Evolutionary conservation across 2,329 filamentous ascomycete species (phyloP).

Genomic region (Elsinoe ampelina): DNA sequence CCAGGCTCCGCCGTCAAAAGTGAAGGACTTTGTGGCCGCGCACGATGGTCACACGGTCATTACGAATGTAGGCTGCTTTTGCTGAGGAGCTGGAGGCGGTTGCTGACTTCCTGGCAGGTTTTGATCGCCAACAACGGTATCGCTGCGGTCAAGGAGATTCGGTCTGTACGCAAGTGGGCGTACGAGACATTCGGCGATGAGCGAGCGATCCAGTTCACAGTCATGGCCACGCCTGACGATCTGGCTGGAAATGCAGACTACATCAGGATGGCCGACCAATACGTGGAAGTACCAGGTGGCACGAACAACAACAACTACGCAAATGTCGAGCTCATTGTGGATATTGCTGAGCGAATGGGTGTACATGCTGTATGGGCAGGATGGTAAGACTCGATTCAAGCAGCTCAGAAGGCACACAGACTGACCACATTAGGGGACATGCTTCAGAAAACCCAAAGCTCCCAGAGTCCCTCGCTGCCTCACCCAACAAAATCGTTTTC

Average conservation of each 20-base stretch:
- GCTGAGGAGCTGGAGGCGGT: conserved; percentile 19
- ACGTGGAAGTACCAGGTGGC: conserved; percentile 95
- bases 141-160: conserved; percentile 97
- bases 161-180: conserved; percentile 98
- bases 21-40: conserved; percentile 90
- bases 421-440: conserved; percentile 60
- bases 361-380: conserved; percentile 98
- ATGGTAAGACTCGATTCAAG: conserved; percentile 54
- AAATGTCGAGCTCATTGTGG: conserved; percentile 98
- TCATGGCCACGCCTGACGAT: conserved; percentile 99
- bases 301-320: conserved; percentile 99
- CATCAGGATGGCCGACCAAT: conserved; percentile 98
- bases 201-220: conserved; percentile 95
- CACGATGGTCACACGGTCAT: conserved; percentile 96
- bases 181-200: conserved; percentile 99
- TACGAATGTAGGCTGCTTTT: conserved; percentile 64
- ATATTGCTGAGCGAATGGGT: conserved; percentile 95
- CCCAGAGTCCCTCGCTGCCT: conserved; percentile 89
- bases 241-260: conserved; percentile 96
- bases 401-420: not conserved
- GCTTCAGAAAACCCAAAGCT: conserved; percentile 98
- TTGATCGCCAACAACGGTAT: conserved; percentile 99
- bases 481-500: conserved; percentile 97
- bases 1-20: conserved; percentile 70
- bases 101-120: conserved; percentile 49